phyloP scores from a whole-genome alignment of 1,139 yeast genomes.

The Magnusiomyces ingens region DNA sequence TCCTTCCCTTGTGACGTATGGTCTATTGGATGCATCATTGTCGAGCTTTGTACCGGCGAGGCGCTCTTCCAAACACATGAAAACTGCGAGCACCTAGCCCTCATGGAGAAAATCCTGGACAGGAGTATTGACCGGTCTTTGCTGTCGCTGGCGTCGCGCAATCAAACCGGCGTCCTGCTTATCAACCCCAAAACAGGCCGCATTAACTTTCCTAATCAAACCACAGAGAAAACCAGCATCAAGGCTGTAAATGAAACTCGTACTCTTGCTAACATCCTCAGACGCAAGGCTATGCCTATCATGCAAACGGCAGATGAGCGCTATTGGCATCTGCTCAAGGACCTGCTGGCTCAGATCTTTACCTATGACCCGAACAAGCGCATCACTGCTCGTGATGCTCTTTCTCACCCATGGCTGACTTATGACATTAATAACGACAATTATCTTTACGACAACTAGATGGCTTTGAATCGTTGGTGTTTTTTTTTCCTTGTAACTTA shows the following conservation, averaged over 20 bases:
- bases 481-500: neutral
- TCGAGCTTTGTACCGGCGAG: constrained; percentile 91
- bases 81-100: constrained; percentile 85
- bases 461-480: neutral
- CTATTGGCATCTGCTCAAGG: constrained; percentile 42
- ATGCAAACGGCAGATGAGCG: constrained; percentile 25
- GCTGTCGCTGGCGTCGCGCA: constrained; percentile 25
- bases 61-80: constrained; percentile 94
- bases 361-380: constrained; percentile 73
- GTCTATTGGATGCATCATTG: constrained; percentile 92
- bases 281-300: constrained; percentile 17
- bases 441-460: neutral
- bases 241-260: constrained; percentile 45
- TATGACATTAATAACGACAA: constrained; percentile 6
- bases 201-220: constrained; percentile 33
- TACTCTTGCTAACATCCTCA: constrained; percentile 41
- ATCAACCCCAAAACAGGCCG: constrained; percentile 17
- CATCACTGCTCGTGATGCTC: constrained; percentile 67
- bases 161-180: constrained; percentile 21
- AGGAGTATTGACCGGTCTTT: constrained; percentile 27
- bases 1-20: constrained; percentile 93
- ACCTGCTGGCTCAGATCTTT: constrained; percentile 64
- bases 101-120: constrained; percentile 75
- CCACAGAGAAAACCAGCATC: constrained; percentile 41
- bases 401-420: constrained; percentile 58